phyloP scores from a whole-genome alignment of 2,329 filamentous ascomycete species.

The Arthrobotrys entomopaga region DNA sequence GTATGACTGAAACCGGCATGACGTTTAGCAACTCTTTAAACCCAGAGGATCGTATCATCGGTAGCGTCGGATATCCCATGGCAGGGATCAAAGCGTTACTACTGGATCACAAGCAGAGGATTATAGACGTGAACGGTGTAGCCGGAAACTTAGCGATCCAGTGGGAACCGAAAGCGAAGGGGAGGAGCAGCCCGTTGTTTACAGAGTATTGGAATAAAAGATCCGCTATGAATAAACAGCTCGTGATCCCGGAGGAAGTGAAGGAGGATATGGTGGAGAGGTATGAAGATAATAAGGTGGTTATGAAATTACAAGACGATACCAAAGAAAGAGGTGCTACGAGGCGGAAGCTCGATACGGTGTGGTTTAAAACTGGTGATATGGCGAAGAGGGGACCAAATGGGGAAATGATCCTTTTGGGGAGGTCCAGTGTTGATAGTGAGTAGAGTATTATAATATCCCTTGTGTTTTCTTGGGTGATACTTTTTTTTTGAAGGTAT shows the following conservation, averaged over 20 bases:
- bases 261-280: neutral
- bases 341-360: constrained; percentile 72
- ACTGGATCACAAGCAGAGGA: constrained; percentile 11
- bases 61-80: constrained; percentile 91
- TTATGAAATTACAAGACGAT: constrained; percentile 1
- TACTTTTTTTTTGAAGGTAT: too few species aligned
- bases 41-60: constrained; percentile 82
- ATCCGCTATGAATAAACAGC: constrained; percentile 71
- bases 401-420: constrained; percentile 73
- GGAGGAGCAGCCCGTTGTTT: constrained; percentile 64
- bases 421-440: constrained; percentile 74
- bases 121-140: constrained; percentile 17
- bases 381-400: constrained; percentile 70
- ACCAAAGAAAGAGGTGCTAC: neutral
- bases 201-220: constrained; percentile 84
- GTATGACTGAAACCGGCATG: constrained; percentile 99
- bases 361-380: constrained; percentile 97
- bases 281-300: constrained; percentile 24
- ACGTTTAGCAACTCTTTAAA: constrained; percentile 76
- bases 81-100: constrained; percentile 81
- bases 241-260: constrained; percentile 6
- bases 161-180: constrained; percentile 39
- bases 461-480: too few species aligned
- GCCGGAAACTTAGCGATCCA: constrained; percentile 25
- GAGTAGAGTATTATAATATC: constrained; percentile 59